phyloP scores from a whole-genome alignment of 306 rosid genomes.

The Fragaria ananassa region DNA sequence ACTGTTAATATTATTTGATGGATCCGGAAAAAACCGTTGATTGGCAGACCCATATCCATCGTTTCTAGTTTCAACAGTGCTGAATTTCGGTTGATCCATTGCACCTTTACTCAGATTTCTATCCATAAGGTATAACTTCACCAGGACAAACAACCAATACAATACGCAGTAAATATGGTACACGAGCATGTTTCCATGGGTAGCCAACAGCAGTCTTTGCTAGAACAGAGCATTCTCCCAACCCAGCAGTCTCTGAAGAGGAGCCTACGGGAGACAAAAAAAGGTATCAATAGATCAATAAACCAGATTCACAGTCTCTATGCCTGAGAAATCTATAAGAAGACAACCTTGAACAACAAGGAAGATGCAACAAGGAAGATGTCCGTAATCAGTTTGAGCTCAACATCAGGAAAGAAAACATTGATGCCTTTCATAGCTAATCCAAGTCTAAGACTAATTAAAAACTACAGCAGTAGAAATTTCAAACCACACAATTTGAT shows the following conservation, averaged over 20 bases:
- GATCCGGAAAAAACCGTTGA: slow-evolving; percentile 48
- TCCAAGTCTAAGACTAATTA: not conserved
- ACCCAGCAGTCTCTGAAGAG: slow-evolving; percentile 20
- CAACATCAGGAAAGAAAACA: not conserved
- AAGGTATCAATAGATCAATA: not conserved
- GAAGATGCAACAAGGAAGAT: not conserved
- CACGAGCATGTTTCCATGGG: slow-evolving; percentile 19
- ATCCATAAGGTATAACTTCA: slow-evolving; percentile 24
- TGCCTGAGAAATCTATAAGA: not conserved
- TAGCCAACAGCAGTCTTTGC: slow-evolving; percentile 9
- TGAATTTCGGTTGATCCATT: slow-evolving; percentile 41
- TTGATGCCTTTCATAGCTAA: not conserved
- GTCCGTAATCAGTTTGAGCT: not conserved
- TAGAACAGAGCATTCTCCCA: slow-evolving; percentile 21
- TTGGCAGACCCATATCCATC: slow-evolving; percentile 47
- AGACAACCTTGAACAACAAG: not conserved
- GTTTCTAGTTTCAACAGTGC: slow-evolving; percentile 49
- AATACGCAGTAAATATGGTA: slow-evolving; percentile 7
- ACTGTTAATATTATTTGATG: slow-evolving; percentile 36
- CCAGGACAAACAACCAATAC: slow-evolving; percentile 20
- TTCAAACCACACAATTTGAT: not conserved
- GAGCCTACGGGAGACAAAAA: slow-evolving; percentile 8
- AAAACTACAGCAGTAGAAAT: not conserved
- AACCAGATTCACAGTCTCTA: not conserved
- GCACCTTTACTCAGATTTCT: slow-evolving; percentile 24